Evolutionary conservation across 495 filamentous ascomycete genomes (phyloP), one percentile per base, ranked within the genome.

Genomic region (Aspergillus avenaceus): DNA sequence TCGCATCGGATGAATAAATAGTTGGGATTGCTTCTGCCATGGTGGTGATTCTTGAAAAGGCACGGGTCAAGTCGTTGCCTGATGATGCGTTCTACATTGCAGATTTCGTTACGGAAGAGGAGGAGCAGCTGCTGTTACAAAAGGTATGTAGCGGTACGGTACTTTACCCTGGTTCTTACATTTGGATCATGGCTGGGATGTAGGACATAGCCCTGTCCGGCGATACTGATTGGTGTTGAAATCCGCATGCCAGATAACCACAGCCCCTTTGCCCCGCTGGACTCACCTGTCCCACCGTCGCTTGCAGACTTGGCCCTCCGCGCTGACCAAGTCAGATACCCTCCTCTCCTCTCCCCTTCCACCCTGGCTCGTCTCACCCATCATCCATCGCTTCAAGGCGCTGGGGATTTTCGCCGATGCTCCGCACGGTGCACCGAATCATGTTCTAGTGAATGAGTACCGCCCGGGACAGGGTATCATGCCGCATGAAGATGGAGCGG

Each of bases 381-480:
- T 95, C 31, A 69, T 92, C 24, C 69, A 82, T 2, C 83, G 88
- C 27, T 75, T 98, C 5, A 73, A 75, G 14, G 54, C 47, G 4
- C 64, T 83, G 0, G 66, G 68, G 41, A 74, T 96, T 19, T 97
- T 96, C 66, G 61, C 66, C 3, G 59, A 76, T 16, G 80, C 89
- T 21, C 88, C 91, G 22, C 91, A 97, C 56, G 50, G 68, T 8
- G 73, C 66, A 3, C 90, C 92, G 25, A 98, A 98, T 53, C 93
- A 98, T 72, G 87, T 93, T 40, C 76, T 98, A 14, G 80, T 97
- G 32, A 98, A 98, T 59, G 91, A 97, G 67, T 98, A 98, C 66
- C 69, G 66, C 1, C 83, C 88, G 0, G 89, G 88, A 1, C 86
- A 96, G 55, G 93, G 93, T 6, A 98, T 97, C 52, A 92, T 97